Base-by-base conservation (phyloP, 2,329 filamentous ascomycete genomes). In the Colletotrichum somersetense region DNA sequence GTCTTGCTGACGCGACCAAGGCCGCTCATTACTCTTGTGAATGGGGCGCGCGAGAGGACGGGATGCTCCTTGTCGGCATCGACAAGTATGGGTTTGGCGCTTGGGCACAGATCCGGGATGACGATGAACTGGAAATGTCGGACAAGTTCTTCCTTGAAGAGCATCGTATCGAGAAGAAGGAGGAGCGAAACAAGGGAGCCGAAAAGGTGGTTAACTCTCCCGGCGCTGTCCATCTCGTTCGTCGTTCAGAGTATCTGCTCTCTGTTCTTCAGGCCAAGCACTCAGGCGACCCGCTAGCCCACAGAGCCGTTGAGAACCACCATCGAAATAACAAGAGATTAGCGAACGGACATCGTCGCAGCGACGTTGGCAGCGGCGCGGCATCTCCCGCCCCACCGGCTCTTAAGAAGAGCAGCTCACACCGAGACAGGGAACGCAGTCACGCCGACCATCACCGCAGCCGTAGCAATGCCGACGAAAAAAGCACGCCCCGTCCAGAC, bases 61-160 rank as follows among this genome's bases (percentile, higher is more conserved):
- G 94, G 63, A 99, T 99, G 96, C 91, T 99, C 59, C 93, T 97
- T 67, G 90, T 98, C 52, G 96, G 96, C 72, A 97, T 99, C 75
- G 91, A 95, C 76, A 91, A 92, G 67, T 96, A 99, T 79, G 96
- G 96, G 2, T 98, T 97, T 78, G 97, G 97, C 68, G 95, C 96
- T 3, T 99, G 96, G 96, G 89, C 92, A 1, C 92, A 95, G 76
- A 98, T 99, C 77, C 92, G 96, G 8, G 96, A 99, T 76, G 96
- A 99, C 78, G 84, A 89, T 1, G 95, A 98, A 42, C 89, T 99
- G 30, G 93, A 91, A 11, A 91, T 99, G 84, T 85, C 86, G 1
- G 95, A 97, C 77, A 98, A 98, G 79, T 93, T 98, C 80, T 99
- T 97, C 84, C 85, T 99, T 1, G 96, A 99, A 80, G 97, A 99